phyloP scores from a whole-genome alignment of 2,329 filamentous ascomycete genomes.

The Dryadomyces quercivorus region DNA sequence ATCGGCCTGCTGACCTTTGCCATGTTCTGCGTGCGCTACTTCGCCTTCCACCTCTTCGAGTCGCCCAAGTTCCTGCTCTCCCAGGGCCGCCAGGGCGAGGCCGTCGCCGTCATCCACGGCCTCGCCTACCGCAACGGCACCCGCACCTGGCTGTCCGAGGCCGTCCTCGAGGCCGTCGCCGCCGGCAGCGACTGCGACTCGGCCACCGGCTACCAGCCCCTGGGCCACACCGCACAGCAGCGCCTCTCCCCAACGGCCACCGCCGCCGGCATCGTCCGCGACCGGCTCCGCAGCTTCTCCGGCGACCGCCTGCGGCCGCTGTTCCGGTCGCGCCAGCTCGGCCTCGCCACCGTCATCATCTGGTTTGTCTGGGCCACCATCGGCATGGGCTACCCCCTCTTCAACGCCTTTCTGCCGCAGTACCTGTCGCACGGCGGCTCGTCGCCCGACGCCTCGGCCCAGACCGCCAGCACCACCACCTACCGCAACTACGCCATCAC shows the following conservation, averaged over 20 bases:
- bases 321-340: conserved; percentile 41
- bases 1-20: conserved; percentile 60
- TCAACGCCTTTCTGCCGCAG: conserved; percentile 83
- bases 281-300: conserved; percentile 55
- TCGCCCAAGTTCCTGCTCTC: conserved; percentile 76
- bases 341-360: conserved; percentile 40
- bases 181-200: conserved; percentile 11
- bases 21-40: conserved; percentile 71
- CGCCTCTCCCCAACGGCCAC: neutral
- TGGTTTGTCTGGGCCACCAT: conserved; percentile 78
- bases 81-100: conserved; percentile 63
- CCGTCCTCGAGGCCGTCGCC: conserved; percentile 47
- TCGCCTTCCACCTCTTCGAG: conserved; percentile 71
- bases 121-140: conserved; percentile 60
- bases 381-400: conserved; percentile 77
- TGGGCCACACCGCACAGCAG: neutral
- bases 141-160: conserved; percentile 66
- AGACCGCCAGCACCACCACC: conserved; percentile 29
- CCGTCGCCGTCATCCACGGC: conserved; percentile 67
- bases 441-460: conserved; percentile 15
- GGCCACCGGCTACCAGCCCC: neutral
- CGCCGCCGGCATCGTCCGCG: conserved; percentile 25
- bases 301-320: conserved; percentile 54
- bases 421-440: conserved; percentile 53
- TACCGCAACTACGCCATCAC: conserved; percentile 81